phyloP scores from a whole-genome alignment of 2,329 filamentous ascomycete genomes.

The Meredithiella fracta region DNA sequence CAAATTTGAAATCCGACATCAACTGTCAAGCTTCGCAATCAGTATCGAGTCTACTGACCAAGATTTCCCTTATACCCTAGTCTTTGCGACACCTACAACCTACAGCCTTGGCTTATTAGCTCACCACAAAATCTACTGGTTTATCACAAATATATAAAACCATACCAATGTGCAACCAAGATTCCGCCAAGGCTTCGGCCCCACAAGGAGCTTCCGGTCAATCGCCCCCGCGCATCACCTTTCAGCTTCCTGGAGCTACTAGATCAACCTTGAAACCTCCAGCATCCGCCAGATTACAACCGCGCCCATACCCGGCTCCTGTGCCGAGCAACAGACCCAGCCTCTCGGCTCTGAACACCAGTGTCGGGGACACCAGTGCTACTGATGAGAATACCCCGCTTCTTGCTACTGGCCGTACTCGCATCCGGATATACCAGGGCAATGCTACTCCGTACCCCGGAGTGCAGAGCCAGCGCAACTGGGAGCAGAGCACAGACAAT shows the following conservation, averaged over 20 bases:
- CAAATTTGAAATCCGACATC: too few species aligned
- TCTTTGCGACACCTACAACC: too few species aligned
- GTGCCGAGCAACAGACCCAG: not conserved
- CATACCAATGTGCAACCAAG: not conserved
- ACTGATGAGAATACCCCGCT: conserved; percentile 32
- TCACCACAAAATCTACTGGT: too few species aligned
- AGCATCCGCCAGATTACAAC: conserved; percentile 13
- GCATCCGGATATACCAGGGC: conserved; percentile 26
- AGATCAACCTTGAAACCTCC: conserved; percentile 13
- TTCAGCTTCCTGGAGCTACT: conserved; percentile 12
- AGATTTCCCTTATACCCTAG: too few species aligned
- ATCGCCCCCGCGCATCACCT: conserved; percentile 10
- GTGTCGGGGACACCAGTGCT: conserved; percentile 9
- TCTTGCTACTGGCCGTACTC: conserved; percentile 25
- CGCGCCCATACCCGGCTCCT: conserved; percentile 13
- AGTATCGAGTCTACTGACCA: too few species aligned
- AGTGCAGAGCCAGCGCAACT: not conserved
- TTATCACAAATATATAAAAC: too few species aligned
- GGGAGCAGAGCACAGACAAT: not conserved
- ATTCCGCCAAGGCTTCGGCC: not conserved
- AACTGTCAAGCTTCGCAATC: too few species aligned
- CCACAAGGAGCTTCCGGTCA: not conserved
- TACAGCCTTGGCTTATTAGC: too few species aligned
- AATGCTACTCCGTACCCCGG: conserved; percentile 14
- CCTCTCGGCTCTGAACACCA: conserved; percentile 4